Percentiles rank a stretch among this genome's conserved stretches.
Evolutionary conservation across 306 rosid species (phyloP).

Genomic region (Lagenaria siceraria): DNA sequence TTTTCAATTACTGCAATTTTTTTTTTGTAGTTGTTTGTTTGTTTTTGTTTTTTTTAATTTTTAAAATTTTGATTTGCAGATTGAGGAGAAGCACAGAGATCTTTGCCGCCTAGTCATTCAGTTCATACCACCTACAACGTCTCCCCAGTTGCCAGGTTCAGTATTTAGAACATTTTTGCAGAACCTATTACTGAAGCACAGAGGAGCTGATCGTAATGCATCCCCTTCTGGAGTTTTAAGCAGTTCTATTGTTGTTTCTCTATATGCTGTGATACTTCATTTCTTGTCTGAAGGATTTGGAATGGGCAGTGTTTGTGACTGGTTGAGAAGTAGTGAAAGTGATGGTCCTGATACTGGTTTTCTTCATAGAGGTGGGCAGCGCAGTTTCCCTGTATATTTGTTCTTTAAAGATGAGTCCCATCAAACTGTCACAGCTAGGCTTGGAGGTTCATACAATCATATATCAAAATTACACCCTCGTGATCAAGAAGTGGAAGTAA

Average conservation of each 20-base stretch:
- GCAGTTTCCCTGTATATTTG: conserved; percentile 59
- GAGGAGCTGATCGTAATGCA: conserved; percentile 71
- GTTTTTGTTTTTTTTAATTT: background rate
- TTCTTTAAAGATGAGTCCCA: conserved; percentile 62
- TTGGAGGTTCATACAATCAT: conserved; percentile 86
- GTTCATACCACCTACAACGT: conserved; percentile 70
- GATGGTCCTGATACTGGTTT: conserved; percentile 60
- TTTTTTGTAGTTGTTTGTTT: too few relatives aligned
- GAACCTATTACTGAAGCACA: conserved; percentile 66
- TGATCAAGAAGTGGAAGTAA: conserved; percentile 50
- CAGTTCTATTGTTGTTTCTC: conserved; percentile 81
- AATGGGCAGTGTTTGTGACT: conserved; percentile 51
- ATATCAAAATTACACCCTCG: conserved; percentile 49
- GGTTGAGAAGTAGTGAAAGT: conserved; percentile 61
- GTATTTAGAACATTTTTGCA: conserved; percentile 77
- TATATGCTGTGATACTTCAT: conserved; percentile 76
- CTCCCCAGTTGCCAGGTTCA: conserved; percentile 88
- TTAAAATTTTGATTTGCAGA: conserved; percentile 38
- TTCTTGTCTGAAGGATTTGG: conserved; percentile 95
- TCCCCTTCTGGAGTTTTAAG: conserved; percentile 83
- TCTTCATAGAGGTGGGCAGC: conserved; percentile 94
- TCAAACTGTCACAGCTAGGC: conserved; percentile 61
- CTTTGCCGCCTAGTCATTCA: conserved; percentile 88
- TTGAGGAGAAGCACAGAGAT: conserved; percentile 95
- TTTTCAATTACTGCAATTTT: too few relatives aligned